Base-by-base conservation (phyloP, 495 filamentous ascomycete species). In the Hypoxylon cercidicola region DNA sequence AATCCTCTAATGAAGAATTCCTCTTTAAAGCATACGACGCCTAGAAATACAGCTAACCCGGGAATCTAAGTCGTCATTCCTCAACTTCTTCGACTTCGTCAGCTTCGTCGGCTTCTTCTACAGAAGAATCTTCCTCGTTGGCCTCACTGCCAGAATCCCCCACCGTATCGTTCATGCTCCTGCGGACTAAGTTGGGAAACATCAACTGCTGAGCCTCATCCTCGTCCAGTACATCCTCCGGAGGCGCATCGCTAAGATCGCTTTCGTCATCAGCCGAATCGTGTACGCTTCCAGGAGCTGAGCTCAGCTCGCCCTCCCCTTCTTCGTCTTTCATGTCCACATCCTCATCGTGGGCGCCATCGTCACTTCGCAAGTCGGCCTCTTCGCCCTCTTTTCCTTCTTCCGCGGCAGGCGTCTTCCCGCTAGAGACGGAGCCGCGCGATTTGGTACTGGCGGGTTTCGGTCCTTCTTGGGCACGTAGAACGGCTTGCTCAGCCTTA, bases 201-300 rank as follows among this genome's bases (percentile, higher is more conserved):
- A 83, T 72, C 34, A 82, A 47, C 21, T 75, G 72, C 23, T 78
- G 70, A 7, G 78, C 77, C 46, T 76, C 71, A 15, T 82, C 76
- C 43, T 82, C 75, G 50, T 84, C 81, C 19, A 75, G 25, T 30
- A 81, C 78, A 46, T 78, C 79, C 12, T 85, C 79, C 3, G 83
- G 81, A 2, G 71, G 71, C 32, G 88, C 82, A 53, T 93, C 90
- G 52, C 88, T 92, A 7, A 93, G 75, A 60, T 93, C 90, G 70
- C 89, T 93, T 75, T 93, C 91, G 58, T 92, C 90, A 63, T 93
- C 90, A 0, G 88, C 91, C 50, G 85, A 89, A 55, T 92, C 91
- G 60, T 91, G 88, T 12, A 90, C 72, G 66, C 86, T 90, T 12
- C 85, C 82, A 0, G 86, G 82, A 5, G 79, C 80, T 11, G 73